Conservation (phyloP, 805 yeast genomes). For the Saturnispora halmiae region DNA sequence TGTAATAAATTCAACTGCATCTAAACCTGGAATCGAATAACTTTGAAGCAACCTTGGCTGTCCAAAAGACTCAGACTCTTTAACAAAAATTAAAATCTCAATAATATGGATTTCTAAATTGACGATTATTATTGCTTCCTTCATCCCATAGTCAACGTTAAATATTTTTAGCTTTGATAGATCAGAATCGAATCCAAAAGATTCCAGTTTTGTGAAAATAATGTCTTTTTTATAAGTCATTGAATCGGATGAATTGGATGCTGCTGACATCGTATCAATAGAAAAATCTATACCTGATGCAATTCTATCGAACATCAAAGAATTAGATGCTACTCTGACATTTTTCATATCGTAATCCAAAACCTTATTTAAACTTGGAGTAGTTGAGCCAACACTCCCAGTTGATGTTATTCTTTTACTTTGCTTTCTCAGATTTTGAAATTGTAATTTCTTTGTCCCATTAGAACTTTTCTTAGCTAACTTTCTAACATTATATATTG, state of each 20-base stretch:
- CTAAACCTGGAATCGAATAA: slow-evolving; percentile 24
- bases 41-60: slow-evolving; percentile 20
- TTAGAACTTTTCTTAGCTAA: slow-evolving; percentile 14
- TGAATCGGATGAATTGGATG: slow-evolving; percentile 21
- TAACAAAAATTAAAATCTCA: slow-evolving; percentile 37
- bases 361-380: slow-evolving; percentile 34
- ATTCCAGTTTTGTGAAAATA: slow-evolving; percentile 54
- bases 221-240: slow-evolving; percentile 50
- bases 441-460: slow-evolving; percentile 9
- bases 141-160: slow-evolving; percentile 38
- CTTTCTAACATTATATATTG: slow-evolving; percentile 46
- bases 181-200: slow-evolving; percentile 30
- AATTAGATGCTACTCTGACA: slow-evolving; percentile 31
- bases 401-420: slow-evolving; percentile 23
- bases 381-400: slow-evolving; percentile 21
- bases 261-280: slow-evolving; percentile 18
- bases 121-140: slow-evolving; percentile 54
- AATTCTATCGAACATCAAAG: slow-evolving; percentile 37
- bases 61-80: slow-evolving; percentile 18
- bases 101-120: slow-evolving; percentile 36
- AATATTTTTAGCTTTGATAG: slow-evolving; percentile 28
- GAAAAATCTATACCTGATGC: slow-evolving; percentile 31
- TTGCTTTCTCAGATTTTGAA: slow-evolving; percentile 17
- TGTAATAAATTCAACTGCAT: slow-evolving; percentile 32
- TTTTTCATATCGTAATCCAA: slow-evolving; percentile 27